Base-by-base conservation (phyloP, 805 yeast species). In the Isabelozyma pseudorhagii region DNA sequence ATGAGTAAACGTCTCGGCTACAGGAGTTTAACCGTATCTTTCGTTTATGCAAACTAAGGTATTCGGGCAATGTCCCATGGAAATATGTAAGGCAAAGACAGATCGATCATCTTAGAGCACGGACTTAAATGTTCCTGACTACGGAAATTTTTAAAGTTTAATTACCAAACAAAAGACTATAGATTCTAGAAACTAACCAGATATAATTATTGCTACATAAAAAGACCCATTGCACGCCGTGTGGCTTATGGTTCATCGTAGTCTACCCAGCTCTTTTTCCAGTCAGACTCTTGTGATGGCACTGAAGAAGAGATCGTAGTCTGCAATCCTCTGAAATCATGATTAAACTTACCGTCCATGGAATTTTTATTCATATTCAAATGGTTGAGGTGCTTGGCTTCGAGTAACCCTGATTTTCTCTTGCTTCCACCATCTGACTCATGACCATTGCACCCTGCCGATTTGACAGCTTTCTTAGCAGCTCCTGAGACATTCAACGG, bases 181-280 rank as follows among this genome's bases (percentile, higher is more conserved):
- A 34, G 6, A 34, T n/a, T 34, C 14, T 11, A 34, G 13, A 34
- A 34, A n/a, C 38, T 34, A 34, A 8, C 36, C 36, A 25, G 15
- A 5, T 5, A 27, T 11, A 21, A 25, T 57, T 21, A 21, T 6
- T 21, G 1, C 25, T 21, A 21, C 25, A 21, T 21, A 21, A 21
- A 21, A 21, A 21, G 6, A 6, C 5, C 25, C 25, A 21, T 15
- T 15, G 17, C 2, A 15, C 17, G 17, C 17, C 17, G 17, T 15
- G 17, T 15, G 17, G 17, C 17, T 15, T 62, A 27, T n/a, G 13
- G 14, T 5, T 50, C 53, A n/a, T 64, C 67, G 45, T 58, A 63
- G 46, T 60, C 66, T 51, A 59, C 61, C 68, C 68, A 66, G 49
- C 60, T 62, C 47, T 56, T 64, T 52, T 58, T 61, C 69, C 70